Evolutionary conservation across 371 early-diverging fungal genomes (phyloP), one percentile per base, ranked within the genome.

Genomic region (Mucor racemosus): DNA sequence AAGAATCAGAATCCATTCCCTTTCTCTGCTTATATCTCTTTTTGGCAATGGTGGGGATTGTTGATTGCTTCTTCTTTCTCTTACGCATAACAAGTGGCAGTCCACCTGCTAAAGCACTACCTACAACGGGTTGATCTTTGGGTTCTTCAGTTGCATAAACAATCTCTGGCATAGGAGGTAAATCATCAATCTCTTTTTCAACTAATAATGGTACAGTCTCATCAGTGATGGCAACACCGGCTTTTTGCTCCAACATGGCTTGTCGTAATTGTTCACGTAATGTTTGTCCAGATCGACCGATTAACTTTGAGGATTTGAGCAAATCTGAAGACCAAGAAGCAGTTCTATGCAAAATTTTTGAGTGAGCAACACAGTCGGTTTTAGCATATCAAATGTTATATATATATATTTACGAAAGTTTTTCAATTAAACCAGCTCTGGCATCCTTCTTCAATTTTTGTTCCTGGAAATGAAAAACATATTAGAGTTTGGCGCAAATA

Each of bases 381-480:
- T 26, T 26, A n/a, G 26, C 3, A 26, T 26, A 26, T 26, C 26
- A 26, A 26, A 26, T 26, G 26, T 26, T 26, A 26, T 26, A 26
- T 26, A 3, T 26, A 26, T 26, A 56, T 34, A 67, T 67, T 63
- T 82, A 79, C 80, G 93, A 85, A 26, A 97, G 86, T 75, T 96
- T 93, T 59, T 92, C 90, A 48, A 96, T 72, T 33, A 97, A 77
- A 15, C 85, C 88, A 1, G 86, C 91, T 41, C 95, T 85, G 53
- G 94, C 91, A 65, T 97, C 97, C 83, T 97, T 98, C 76, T 97
- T 96, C 74, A 96, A 72, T 77, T 97, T 95, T 84, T 93, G 92
- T 69, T 95, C 92, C 91, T 91, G 54, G 15, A 41, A 50, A 56
- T 26, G 26, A 15, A n/a, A 34, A 66, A 17, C 42, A 54, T 55